A percentile compares a stretch with the other conserved stretches of the same genome.
Evolutionary conservation across 78 protist genomes (phyloP).

Genomic region (Bodo saltans): DNA sequence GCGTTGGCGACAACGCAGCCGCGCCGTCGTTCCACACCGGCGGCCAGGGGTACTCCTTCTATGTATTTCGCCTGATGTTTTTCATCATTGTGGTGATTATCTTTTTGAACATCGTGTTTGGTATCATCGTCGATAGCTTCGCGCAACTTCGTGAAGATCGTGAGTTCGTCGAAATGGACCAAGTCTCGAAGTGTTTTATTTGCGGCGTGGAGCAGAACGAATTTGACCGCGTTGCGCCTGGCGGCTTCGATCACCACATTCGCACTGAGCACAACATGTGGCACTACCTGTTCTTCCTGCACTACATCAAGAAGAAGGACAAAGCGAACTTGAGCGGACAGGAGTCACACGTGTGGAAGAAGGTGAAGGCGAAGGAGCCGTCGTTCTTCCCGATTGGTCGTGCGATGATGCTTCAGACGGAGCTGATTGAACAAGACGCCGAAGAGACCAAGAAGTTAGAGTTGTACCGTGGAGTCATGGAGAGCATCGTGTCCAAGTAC

Average conservation of each 20-base stretch:
- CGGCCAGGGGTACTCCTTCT: background rate
- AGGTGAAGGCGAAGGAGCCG: slow-evolving; percentile 7
- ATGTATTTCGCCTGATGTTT: slow-evolving; percentile 26
- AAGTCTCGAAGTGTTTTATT: slow-evolving; percentile 32
- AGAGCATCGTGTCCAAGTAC: too few species aligned
- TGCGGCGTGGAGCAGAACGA: slow-evolving; percentile 40
- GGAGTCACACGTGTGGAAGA: slow-evolving; percentile 35
- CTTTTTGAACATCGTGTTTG: slow-evolving; percentile 61
- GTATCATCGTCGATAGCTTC: slow-evolving; percentile 71
- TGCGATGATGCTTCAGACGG: background rate
- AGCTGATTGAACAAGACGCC: too few species aligned
- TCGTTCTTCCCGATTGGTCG: slow-evolving; percentile 22
- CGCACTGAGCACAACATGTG: slow-evolving; percentile 59
- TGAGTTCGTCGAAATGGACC: slow-evolving; percentile 11
- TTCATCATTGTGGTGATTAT: slow-evolving; percentile 53
- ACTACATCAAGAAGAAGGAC: slow-evolving; percentile 20
- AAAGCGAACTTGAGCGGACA: slow-evolving; percentile 46
- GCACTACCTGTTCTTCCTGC: slow-evolving; percentile 57
- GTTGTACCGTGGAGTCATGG: too few species aligned
- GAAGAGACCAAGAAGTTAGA: too few species aligned
- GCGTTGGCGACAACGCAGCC: background rate
- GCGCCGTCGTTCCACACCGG: background rate
- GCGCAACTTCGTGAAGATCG: slow-evolving; percentile 60
- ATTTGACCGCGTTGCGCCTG: slow-evolving; percentile 23
- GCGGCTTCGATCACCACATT: slow-evolving; percentile 52